A percentile compares a stretch with the other conserved stretches of the same genome.
phyloP scores from a whole-genome alignment of 306 rosid genomes.

The Vigna unguiculata region DNA sequence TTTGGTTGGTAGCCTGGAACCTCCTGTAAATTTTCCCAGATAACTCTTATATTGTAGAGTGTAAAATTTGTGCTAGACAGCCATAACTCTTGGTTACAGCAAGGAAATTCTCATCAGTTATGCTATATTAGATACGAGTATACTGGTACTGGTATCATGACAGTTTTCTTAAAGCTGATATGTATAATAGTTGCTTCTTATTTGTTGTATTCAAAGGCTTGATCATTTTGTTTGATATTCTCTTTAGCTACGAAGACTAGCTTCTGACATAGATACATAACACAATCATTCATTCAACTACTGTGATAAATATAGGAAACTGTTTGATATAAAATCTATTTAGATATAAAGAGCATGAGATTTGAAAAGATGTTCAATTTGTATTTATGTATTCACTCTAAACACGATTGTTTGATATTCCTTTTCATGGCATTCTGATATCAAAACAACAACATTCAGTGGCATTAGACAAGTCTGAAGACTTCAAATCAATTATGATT shows the following conservation, averaged over 20 bases:
- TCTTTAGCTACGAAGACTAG: neutral
- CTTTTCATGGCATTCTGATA: no score
- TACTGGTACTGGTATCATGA: constrained; percentile 32
- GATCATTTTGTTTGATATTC: constrained; percentile 25
- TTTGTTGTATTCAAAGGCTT: constrained; percentile 40
- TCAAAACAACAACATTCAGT: no score
- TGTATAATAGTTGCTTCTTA: constrained; percentile 47
- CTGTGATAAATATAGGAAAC: neutral
- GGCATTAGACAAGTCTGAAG: no score
- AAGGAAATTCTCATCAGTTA: constrained; percentile 38
- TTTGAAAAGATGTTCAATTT: neutral
- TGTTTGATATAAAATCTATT: neutral
- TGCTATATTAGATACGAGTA: constrained; percentile 42
- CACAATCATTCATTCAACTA: neutral
- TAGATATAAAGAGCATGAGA: neutral
- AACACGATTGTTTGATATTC: no score
- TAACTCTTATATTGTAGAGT: constrained; percentile 48
- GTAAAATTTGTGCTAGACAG: constrained; percentile 47
- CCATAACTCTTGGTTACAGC: constrained; percentile 45
- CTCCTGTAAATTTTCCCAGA: constrained; percentile 88
- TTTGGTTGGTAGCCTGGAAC: constrained; percentile 88
- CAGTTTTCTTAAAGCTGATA: constrained; percentile 34
- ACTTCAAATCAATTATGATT: no score
- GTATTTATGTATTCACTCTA: neutral
- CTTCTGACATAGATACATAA: neutral